A percentile compares a stretch with the other conserved stretches of the same genome.
phyloP scores from a whole-genome alignment of 805 yeast species.

The Tetrapisispora phaffii region DNA sequence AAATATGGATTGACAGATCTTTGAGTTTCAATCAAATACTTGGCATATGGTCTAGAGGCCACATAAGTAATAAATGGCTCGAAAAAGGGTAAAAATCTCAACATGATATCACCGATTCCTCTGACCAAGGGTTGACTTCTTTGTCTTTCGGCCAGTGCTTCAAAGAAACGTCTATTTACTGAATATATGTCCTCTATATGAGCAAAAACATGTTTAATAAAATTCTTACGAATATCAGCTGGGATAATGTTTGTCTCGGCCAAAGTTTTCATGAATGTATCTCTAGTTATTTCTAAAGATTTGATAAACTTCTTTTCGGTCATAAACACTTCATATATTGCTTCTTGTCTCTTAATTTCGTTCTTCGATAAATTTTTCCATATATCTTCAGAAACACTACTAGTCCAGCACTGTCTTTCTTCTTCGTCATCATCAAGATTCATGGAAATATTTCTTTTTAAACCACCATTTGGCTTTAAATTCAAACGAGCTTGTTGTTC shows the following conservation, averaged over 20 bases:
- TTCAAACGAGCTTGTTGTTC: slow-evolving; percentile 93
- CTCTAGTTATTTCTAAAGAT: slow-evolving; percentile 85
- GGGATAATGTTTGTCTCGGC: slow-evolving; percentile 82
- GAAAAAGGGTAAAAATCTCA: slow-evolving; percentile 75
- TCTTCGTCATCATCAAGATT: slow-evolving; percentile 40
- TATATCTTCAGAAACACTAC: slow-evolving; percentile 72
- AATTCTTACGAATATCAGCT: slow-evolving; percentile 78
- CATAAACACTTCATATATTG: slow-evolving; percentile 84
- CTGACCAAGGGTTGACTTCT: slow-evolving; percentile 75
- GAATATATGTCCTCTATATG: slow-evolving; percentile 81
- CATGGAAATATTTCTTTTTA: slow-evolving; percentile 48
- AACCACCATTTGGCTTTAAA: slow-evolving; percentile 78
- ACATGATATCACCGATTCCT: slow-evolving; percentile 76
- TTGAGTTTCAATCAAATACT: slow-evolving; percentile 90
- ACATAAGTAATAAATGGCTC: slow-evolving; percentile 91
- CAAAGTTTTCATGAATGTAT: slow-evolving; percentile 87
- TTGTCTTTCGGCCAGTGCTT: slow-evolving; percentile 80
- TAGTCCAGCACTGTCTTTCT: slow-evolving; percentile 84
- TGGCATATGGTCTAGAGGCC: slow-evolving; percentile 90
- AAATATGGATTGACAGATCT: slow-evolving; percentile 82
- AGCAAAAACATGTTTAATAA: slow-evolving; percentile 83
- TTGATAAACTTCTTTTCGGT: slow-evolving; percentile 94
- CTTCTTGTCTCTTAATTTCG: slow-evolving; percentile 89
- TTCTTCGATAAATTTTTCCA: slow-evolving; percentile 69
- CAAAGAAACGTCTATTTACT: slow-evolving; percentile 77